Evolutionary conservation across 371 early-diverging fungal species (phyloP).

Genomic region (Umbelopsis sp.): DNA sequence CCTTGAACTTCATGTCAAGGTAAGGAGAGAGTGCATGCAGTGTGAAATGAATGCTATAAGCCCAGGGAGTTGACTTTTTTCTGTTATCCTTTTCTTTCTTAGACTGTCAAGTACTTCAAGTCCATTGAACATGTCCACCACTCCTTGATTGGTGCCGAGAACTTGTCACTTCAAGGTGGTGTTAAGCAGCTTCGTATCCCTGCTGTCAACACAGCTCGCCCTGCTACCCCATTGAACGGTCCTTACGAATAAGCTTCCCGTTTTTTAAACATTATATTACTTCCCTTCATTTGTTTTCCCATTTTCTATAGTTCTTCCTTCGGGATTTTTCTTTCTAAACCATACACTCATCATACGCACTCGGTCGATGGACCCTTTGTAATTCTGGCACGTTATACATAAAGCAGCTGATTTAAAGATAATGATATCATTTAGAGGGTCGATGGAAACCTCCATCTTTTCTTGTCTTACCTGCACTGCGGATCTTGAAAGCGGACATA

Average conservation of each 20-base stretch:
- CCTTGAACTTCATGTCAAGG: slow-evolving; percentile 80
- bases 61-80: neutral
- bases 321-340: neutral
- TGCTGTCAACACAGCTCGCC: slow-evolving; percentile 23
- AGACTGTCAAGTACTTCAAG: slow-evolving; percentile 90
- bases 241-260: slow-evolving; percentile 26
- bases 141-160: slow-evolving; percentile 78
- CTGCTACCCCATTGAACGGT: slow-evolving; percentile 33
- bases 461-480: slow-evolving; percentile 1
- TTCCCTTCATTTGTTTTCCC: slow-evolving; percentile 18
- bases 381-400: slow-evolving; percentile 12
- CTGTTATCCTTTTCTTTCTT: neutral
- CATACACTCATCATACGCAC: slow-evolving; percentile 13
- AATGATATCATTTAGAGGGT: neutral
- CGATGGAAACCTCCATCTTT: neutral
- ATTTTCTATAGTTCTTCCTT: slow-evolving; percentile 2
- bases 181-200: slow-evolving; percentile 33
- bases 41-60: too few species aligned
- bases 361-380: neutral
- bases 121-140: slow-evolving; percentile 88
- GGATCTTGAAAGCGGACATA: slow-evolving; percentile 7
- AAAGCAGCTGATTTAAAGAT: slow-evolving; percentile 12
- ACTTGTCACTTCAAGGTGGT: slow-evolving; percentile 78
- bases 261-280: slow-evolving; percentile 4
- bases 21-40: slow-evolving; percentile 7